Conservation (phyloP, 169 alveolate genomes). For the Plasmodium gallinaceum region DNA sequence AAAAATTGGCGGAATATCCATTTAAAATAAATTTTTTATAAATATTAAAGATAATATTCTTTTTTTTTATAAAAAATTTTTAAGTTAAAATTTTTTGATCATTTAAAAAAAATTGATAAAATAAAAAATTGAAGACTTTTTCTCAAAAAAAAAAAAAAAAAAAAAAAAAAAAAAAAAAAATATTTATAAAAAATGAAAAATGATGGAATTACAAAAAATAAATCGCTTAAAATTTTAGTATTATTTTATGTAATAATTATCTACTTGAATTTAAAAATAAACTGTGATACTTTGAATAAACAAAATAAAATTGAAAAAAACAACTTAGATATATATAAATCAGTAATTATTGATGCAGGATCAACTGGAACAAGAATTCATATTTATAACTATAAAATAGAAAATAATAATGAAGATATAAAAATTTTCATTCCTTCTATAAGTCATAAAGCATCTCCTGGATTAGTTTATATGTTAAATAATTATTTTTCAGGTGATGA, state of each 20-base stretch:
- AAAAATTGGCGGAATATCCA: no score
- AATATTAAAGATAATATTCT: no score
- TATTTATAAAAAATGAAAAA: constrained; percentile 41
- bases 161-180: no score
- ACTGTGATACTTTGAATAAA: not conserved
- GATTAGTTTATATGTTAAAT: constrained; percentile 67
- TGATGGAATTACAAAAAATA: constrained; percentile 8
- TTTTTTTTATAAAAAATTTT: no score
- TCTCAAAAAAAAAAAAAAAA: no score
- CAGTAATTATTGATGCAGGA: constrained; percentile 76
- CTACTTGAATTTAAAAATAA: constrained; percentile 15
- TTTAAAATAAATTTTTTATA: no score
- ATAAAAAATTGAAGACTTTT: no score
- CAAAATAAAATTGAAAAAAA: not conserved
- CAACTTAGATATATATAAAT: constrained; percentile 16
- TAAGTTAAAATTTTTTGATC: no score
- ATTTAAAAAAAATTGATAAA: no score
- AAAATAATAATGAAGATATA: constrained; percentile 27
- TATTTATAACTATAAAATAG: constrained; percentile 55
- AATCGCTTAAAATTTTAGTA: constrained; percentile 19
- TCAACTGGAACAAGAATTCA: constrained; percentile 77
- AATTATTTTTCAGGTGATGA: constrained; percentile 38
- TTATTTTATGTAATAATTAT: constrained; percentile 10
- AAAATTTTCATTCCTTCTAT: constrained; percentile 64
- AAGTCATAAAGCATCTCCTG: constrained; percentile 68